Base-by-base conservation (phyloP, 257 asterid species). In the Orobanche coerulescens region DNA sequence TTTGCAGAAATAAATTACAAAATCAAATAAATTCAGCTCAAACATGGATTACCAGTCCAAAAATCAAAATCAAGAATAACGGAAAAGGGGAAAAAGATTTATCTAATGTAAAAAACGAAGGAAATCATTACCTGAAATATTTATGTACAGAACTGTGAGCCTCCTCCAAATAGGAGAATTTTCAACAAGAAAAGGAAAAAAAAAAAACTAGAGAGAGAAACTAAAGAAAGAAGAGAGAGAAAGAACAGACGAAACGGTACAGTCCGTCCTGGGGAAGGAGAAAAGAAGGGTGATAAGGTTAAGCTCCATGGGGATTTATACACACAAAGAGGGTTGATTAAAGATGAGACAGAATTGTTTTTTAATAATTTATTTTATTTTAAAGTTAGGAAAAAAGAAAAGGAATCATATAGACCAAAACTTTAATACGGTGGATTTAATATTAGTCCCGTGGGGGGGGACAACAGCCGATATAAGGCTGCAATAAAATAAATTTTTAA, bases 401-500 rank as follows among this genome's bases (percentile, higher is more conserved):
- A 37, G n/a, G 22, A 52, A 34, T 43, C 34, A 11, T 4, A 2
- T 4, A 2, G 71, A 66, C 52, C 51, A 69, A 66, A 63, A 43
- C 19, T 61, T 53, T 37, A 61, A 60, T 46, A 43, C 33, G 59
- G 63, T 18, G 51, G 68, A 61, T 44, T 59, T 75, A 63, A 51
- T 22, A 70, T 40, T 36, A 43, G 69, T 75, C 74, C 74, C 82
- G 82, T 76, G 85, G 85, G 80, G 85, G 85, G 80, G 55, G 78
- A 79, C 85, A 79, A 62, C 78, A 43, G 76, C 80, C 71, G 78
- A 79, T 60, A 16, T 33, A 76, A 73, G 76, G 80, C 78, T 67
- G 78, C 72, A 39, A 71, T 42, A 60, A 58, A 39, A 53, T 13
- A 66, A 53, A 58, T 52, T n/a, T n/a, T n/a, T 40, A 37, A 43